Evolutionary conservation across 345 rosid genomes (phyloP), one percentile per base, ranked within the genome.

Genomic region (Toxicodendron radicans): DNA sequence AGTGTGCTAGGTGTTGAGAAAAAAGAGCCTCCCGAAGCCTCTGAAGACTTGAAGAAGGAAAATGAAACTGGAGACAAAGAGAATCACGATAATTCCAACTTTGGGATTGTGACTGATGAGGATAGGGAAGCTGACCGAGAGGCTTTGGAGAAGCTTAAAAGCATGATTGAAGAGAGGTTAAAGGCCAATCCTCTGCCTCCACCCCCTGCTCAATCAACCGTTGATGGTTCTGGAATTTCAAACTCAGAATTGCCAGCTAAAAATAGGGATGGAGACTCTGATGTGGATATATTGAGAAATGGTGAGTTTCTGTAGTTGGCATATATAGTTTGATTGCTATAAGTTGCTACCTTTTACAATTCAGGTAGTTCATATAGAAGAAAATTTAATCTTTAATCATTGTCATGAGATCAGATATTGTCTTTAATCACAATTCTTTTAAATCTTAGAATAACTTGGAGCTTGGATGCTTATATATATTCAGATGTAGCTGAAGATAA

Each of bases 101-200:
- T 92, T 75, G 99, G 93, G 7, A 81, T 90, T 66, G 83, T 91
- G 61, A 95, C 91, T 51, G 94, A 89, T 76, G 97, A 89, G 74
- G 99, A 95, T 83, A 91, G 76, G 73, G 90, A 84, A 80, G 91
- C 88, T 17, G 99, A 95, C 75, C 83, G 18, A 79, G 93, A 82
- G 73, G 97, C 92, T 78, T 58, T 75, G 64, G 85, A 89, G 84
- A 93, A 90, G 81, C 87, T 93, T 82, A 75, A 76, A 45, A 77
- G 73, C 82, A 88, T 89, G 85, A 78, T 90, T 62, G 97, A 91
- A 80, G 97, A 93, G 83, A 91, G 99, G 80, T 73, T 90, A 81
- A 93, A 87, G 86, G 79, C 83, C 81, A 89, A 80, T 72, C 98
- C 98, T 48, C 83, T 89, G 78, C 99, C 98, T 72, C 96, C 97